phyloP scores from a whole-genome alignment of 2,329 filamentous ascomycete genomes.

The Dactylonectria macrodidyma region DNA sequence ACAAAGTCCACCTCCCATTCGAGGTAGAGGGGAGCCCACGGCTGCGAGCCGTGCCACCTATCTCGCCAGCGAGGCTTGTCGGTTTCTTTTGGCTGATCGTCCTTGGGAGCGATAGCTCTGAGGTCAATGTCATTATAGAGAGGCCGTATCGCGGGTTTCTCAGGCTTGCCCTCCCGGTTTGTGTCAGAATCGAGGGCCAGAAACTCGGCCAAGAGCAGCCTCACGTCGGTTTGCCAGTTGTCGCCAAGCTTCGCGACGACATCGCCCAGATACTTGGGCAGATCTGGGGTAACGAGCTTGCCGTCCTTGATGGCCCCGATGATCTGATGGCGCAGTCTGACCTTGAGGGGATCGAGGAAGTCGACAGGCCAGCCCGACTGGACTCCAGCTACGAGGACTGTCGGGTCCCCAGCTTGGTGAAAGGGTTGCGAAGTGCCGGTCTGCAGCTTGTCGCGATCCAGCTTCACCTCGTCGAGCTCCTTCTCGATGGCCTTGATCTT shows the following conservation, averaged over 20 bases:
- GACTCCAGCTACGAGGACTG: neutral
- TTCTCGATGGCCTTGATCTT: neutral
- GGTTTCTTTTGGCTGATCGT: neutral
- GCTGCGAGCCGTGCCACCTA: slow-evolving; percentile 52
- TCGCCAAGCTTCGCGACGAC: neutral
- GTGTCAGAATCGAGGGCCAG: neutral
- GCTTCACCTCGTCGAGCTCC: neutral
- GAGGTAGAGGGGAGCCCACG: slow-evolving; percentile 57
- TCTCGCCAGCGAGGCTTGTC: slow-evolving; percentile 49
- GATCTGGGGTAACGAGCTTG: neutral
- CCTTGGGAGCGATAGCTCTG: slow-evolving; percentile 10
- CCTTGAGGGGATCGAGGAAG: neutral
- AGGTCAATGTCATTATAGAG: neutral
- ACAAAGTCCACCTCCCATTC: slow-evolving; percentile 60
- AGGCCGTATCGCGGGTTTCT: neutral
- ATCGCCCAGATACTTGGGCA: neutral
- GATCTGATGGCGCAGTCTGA: neutral
- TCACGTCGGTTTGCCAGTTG: neutral
- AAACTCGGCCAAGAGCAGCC: neutral
- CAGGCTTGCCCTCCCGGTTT: neutral
- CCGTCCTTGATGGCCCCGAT: neutral
- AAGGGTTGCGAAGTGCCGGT: neutral
- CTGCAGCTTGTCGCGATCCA: neutral
- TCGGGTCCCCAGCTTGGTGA: neutral
- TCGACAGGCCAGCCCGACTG: neutral